Evolutionary conservation across 2,329 filamentous ascomycete genomes (phyloP), one percentile per base, ranked within the genome.

Genomic region (Fusarium cicatricum): DNA sequence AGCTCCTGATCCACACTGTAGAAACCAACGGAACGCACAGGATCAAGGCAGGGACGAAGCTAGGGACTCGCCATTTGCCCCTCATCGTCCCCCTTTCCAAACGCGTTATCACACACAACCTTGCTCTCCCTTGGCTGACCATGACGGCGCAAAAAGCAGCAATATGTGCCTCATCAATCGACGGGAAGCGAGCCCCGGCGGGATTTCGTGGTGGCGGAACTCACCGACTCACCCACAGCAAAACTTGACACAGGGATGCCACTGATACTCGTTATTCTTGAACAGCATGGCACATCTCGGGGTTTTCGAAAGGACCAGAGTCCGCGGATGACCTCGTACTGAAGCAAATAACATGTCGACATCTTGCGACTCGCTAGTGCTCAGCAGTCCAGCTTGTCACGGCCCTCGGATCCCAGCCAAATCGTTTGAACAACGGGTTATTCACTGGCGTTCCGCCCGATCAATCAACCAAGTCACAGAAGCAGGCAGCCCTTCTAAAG

Each of bases 181-280:
- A 39, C 21, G 49, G 37, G 49, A 46, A 52, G 16, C 33, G 33
- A 55, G 59, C 50, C 59, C 59, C 59, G 55, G 15, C 46, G 40
- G 34, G 48, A 37, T 50, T 46, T 55, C 38, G 47, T 29, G 47
- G 60, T 64, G 56, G 60, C 60, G 60, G 60, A 61, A 60, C 40
- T 57, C 50, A 63, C 38, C 55, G 53, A 34, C 46, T 44, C 54
- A 47, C 29, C 26, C 36, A 15, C 41, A 51, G 40, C 38, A 52
- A 16, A 60, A 38, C 54, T 39, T 60, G 59, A 44, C 59, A 45
- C 53, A 55, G 21, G 44, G 44, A 47, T 39, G 37, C 34, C 12
- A 19, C 44, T 39, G 34, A 39, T 47, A 43, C n/a, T 41, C 46
- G 28, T 50, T 11, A 7, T 14, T 11, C 16, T 10, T 33, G 21